Percentiles rank a stretch among this genome's conserved stretches.
Conservation (phyloP, 2,329 filamentous ascomycete genomes). For the Knufia petricola region DNA sequence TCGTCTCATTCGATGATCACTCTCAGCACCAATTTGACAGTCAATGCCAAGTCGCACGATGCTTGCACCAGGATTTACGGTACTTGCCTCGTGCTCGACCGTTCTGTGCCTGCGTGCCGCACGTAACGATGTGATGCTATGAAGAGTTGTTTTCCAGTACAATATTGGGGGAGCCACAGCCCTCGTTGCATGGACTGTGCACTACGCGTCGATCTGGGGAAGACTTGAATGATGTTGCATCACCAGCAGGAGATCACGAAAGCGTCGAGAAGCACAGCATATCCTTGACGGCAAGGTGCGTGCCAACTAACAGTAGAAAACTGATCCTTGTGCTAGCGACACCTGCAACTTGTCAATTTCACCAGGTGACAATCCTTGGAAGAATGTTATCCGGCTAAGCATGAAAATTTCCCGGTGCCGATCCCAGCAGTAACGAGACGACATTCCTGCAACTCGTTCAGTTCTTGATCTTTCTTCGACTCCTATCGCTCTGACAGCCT, state of each 20-base stretch:
- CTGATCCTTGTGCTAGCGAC: neutral
- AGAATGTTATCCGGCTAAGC: neutral
- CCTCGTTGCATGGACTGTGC: neutral
- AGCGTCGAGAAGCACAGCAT: neutral
- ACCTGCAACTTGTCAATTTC: neutral
- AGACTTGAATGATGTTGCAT: neutral
- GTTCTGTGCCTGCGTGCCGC: neutral
- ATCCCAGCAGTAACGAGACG: neutral
- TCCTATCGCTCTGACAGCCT: no score
- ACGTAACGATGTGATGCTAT: neutral
- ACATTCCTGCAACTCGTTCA: no score
- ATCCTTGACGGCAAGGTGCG: neutral
- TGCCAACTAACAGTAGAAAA: neutral
- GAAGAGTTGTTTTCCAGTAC: no score
- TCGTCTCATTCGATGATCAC: neutral
- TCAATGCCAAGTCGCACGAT: constrained; percentile 2
- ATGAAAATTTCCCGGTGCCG: neutral
- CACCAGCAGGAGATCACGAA: neutral
- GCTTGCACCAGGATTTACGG: neutral
- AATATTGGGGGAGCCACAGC: neutral
- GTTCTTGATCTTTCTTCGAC: no score
- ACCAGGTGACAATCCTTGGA: constrained; percentile 1
- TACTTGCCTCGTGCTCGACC: neutral
- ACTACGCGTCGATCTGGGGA: neutral
- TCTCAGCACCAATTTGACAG: neutral